Evolutionary conservation across 106 monocot species (phyloP), one percentile per base, ranked within the genome.

Genomic region (Platanthera guangdongensis): DNA sequence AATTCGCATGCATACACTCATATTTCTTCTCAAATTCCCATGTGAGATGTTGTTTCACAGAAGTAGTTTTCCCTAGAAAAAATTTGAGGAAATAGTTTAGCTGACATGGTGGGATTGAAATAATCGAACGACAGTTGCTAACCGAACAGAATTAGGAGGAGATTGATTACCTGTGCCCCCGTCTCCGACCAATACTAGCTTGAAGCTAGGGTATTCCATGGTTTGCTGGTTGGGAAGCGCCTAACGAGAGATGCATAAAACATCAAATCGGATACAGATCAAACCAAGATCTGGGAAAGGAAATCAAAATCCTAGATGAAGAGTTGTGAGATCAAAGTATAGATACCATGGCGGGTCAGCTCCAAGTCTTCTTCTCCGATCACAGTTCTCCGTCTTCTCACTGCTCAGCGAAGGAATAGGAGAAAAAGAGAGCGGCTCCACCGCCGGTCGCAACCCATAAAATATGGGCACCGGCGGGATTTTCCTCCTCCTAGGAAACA

Each of bases 1-100:
- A 54, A 14, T 50, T 21, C 18, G 18, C 19, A 68, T 21, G 11
- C 85, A 69, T 80, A 90, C 90, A 85, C 64, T 88, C 87, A 74
- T 85, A 87, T 77, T 79, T 81, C 82, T 87, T 87, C 82, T 87
- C 87, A 51, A 87, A 87, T 73, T 87, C 87, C 57, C 87, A 84
- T 8, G 87, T 88, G 6, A 82, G 74, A 82, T 88, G 87, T 79
- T 84, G 79, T 82, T 88, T 88, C 47, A 88, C 82, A 52, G 82
- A 88, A 7, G 84, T 85, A 51, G 87, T 88, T 68, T 88, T 87
- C 59, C 87, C 87, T 84, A 49, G 74, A 14, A 39, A 39, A 5
- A 77, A 54, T 59, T 60, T 60, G 47, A 62, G 47, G 30, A 65
- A 3, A 65, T 30, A 32, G 10, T 32, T 10, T 9, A 9, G 10